phyloP scores from a whole-genome alignment of 169 alveolate genomes.

The Fabrea salina region DNA sequence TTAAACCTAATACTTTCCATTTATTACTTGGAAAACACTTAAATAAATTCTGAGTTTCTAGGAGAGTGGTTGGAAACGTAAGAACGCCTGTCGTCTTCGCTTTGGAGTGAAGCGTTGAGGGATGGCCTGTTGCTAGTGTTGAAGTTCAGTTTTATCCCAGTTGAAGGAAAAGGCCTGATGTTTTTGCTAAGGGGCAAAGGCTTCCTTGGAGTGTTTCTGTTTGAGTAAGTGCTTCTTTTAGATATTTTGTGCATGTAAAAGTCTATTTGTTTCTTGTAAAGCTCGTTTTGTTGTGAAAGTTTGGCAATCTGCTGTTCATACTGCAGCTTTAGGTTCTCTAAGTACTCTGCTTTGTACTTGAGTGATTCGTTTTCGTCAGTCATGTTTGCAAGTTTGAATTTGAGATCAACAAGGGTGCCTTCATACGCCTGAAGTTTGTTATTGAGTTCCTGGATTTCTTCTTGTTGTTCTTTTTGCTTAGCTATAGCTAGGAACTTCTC shows the following conservation, averaged over 20 bases:
- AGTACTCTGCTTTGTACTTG: not conserved
- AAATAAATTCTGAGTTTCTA: too few relatives aligned
- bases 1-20: too few relatives aligned
- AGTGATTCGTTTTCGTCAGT: not conserved
- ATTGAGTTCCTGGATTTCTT: not conserved
- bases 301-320: not conserved
- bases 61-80: too few relatives aligned
- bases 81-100: too few relatives aligned
- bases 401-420: not conserved
- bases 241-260: not conserved
- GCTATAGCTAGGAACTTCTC: conserved; percentile 4
- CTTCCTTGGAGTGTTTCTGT: too few relatives aligned
- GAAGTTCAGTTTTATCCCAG: not conserved
- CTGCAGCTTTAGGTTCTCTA: not conserved
- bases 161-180: not conserved
- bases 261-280: not conserved
- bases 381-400: not conserved
- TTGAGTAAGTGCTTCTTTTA: conserved; percentile 1
- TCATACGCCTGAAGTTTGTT: not conserved
- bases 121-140: not conserved
- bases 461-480: not conserved
- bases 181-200: not conserved
- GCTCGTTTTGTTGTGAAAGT: not conserved
- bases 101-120: not conserved
- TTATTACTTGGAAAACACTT: too few relatives aligned